Evolutionary conservation across 768 basidiomycete genomes (phyloP).

Genomic region (Lactarius sp.): DNA sequence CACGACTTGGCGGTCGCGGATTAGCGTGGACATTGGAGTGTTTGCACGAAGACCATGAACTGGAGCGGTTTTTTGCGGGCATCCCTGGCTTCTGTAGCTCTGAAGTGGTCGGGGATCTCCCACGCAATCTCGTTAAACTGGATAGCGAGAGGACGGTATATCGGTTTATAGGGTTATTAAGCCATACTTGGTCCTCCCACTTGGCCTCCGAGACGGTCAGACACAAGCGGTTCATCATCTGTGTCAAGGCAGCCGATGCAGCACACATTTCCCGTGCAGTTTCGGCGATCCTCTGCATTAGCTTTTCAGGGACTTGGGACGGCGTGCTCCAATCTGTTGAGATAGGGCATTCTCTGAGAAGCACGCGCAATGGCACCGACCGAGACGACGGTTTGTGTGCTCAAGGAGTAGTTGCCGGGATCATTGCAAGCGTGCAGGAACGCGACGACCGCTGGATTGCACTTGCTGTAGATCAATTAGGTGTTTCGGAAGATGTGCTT

Average conservation of each 20-base stretch:
- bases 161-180: not conserved
- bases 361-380: no score
- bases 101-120: not conserved
- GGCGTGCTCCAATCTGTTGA: not conserved
- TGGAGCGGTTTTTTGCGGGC: not conserved
- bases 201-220: not conserved
- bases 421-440: not conserved
- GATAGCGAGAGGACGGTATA: not conserved
- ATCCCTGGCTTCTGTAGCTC: slow-evolving; percentile 4
- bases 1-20: not conserved
- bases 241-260: no score
- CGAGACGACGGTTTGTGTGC: not conserved
- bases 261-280: no score
- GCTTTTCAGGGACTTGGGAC: no score
- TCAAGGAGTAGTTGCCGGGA: not conserved
- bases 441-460: no score
- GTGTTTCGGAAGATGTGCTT: not conserved
- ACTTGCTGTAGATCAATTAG: not conserved
- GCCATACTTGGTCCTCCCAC: not conserved
- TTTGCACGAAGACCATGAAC: not conserved
- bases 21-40: not conserved
- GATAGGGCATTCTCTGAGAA: not conserved
- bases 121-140: not conserved
- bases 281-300: no score
- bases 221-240: not conserved